Base-by-base conservation (phyloP, 2,329 filamentous ascomycete genomes). In the Pochonia chlamydosporia region DNA sequence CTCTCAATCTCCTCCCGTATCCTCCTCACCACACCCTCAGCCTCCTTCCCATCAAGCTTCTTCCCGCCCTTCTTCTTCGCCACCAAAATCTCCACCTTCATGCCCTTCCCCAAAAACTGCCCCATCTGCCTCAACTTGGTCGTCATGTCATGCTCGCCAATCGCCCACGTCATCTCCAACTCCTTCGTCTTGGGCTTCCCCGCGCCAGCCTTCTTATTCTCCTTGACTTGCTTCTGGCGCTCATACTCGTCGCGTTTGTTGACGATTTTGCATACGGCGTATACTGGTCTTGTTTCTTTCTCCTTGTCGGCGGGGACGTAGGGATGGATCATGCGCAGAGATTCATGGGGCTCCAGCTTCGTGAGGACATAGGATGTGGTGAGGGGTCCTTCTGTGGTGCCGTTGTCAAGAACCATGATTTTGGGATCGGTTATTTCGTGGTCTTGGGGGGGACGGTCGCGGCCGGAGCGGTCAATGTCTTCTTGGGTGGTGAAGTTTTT, bases 151-250 rank as follows among this genome's bases (percentile, higher is more conserved):
- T 92, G 79, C 11, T 66, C 61, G 51, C 82, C 83, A 59, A 95
- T 95, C 28, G 85, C 83, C 91, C 91, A 97, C 64, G 89, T 92
- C 57, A 97, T 57, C 68, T 96, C 91, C n/a, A 96, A 65, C 61
- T 85, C 84, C 70, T 96, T 96, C 14, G 66, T 61, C 54, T 72
- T 74, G 30, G 69, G 50, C 54, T 65, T 63, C 52, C 68, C 59
- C 56, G 57, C 55, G 49, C 70, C 70, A 54, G 61, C 71, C 56
- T 67, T 65, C 52, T 70, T 69, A 53, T 67, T 70, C 51, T 72
- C 66, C 51, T 73, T 72, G 36, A 63, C 54, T 43, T 65, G 62
- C 54, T 72, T 65, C 50, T 68, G 65, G 45, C 62, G 64, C 65
- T 55, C 72, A 58, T 60, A 71, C 46, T 76, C 67, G 1, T 71